Base-by-base conservation (phyloP, 495 filamentous ascomycete species). In the Xylaria flabelliformis region DNA sequence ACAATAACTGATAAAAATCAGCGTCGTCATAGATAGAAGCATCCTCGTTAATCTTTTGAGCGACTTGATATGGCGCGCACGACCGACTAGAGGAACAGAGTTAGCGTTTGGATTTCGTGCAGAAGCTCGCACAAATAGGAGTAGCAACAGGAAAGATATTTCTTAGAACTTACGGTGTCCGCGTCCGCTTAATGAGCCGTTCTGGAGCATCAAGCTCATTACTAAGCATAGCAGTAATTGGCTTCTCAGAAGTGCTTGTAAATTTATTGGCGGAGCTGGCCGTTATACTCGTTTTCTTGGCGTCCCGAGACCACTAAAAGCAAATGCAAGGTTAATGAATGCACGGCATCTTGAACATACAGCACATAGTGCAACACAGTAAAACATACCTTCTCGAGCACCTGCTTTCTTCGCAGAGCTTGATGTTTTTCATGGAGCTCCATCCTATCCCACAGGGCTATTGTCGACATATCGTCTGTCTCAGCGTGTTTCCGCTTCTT, bases 11-110 rank as follows among this genome's bases (percentile, higher is more conserved):
- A 84, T 99, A 99, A 82, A 98, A 97, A 78, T 94, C 90, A 9
- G 92, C 91, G 76, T 98, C 96, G 75, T 98, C 95, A 83, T 94
- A 99, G 77, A 97, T 88, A 4, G 83, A 75, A 13, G 72, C 72
- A 70, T 87, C 85, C 74, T 89, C 85, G 6, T 84, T 83, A 10
- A 86, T 73, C 72, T 87, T 87, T 50, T 80, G 79, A 12, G 86
- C 81, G 21, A 87, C 83, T 74, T 94, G 92, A 0, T 88, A 74
- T 0, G 92, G 93, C 6, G 93, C 93, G 75, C 92, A 94, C 1
- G 90, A 92, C 29, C 92, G 86, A 13, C 69, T 71, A 13, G 19
- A 24, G 19, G 7, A 12, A 6, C 2, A 19, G 48, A 34, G 62
- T 71, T 48, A 71, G 69, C 17, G 48, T 65, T 58, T 21, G 5